A percentile compares a stretch with the other conserved stretches of the same genome.
These are phyloP conservation scores for Sporopachydermia cereana DNA, from an alignment of 1,139 yeast species.

Conservation along the genomic window DNA sequence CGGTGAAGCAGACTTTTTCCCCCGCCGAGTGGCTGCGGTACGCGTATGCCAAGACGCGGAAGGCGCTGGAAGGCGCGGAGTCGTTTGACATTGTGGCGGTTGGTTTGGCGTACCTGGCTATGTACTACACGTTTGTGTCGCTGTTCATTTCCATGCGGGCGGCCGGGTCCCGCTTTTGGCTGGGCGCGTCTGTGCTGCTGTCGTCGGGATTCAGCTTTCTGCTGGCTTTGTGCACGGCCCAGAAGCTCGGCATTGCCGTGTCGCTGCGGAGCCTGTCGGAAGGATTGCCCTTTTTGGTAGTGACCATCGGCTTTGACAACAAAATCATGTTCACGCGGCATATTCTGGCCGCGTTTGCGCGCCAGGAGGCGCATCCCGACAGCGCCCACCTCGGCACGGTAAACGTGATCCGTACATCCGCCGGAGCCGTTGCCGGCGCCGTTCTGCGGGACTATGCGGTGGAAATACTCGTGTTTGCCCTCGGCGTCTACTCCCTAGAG, in stretches of 20 bases:
- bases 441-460: slow-evolving; percentile 71
- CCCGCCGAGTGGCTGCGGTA: slow-evolving; percentile 16
- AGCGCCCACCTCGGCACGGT: not conserved
- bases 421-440: slow-evolving; percentile 16
- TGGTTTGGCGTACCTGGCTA: slow-evolving; percentile 74
- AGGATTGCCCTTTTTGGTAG: slow-evolving; percentile 71
- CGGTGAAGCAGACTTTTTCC: slow-evolving; percentile 18
- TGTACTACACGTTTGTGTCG: slow-evolving; percentile 76
- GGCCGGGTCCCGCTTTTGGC: slow-evolving; percentile 82
- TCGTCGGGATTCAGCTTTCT: slow-evolving; percentile 82
- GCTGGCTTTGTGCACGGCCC: slow-evolving; percentile 64
- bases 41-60: slow-evolving; percentile 20
- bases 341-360: slow-evolving; percentile 31
- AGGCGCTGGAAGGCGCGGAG: slow-evolving; percentile 65
- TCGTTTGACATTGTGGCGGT: slow-evolving; percentile 76
- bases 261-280: slow-evolving; percentile 58
- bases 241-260: slow-evolving; percentile 31
- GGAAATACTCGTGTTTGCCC: slow-evolving; percentile 60
- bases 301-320: slow-evolving; percentile 73
- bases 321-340: slow-evolving; percentile 53
- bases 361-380: not conserved
- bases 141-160: slow-evolving; percentile 71
- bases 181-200: slow-evolving; percentile 70
- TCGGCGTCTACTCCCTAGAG: slow-evolving; percentile 58
- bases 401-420: not conserved